phyloP scores from a whole-genome alignment of 257 asterid genomes.

The Rauvolfia tetraphylla region DNA sequence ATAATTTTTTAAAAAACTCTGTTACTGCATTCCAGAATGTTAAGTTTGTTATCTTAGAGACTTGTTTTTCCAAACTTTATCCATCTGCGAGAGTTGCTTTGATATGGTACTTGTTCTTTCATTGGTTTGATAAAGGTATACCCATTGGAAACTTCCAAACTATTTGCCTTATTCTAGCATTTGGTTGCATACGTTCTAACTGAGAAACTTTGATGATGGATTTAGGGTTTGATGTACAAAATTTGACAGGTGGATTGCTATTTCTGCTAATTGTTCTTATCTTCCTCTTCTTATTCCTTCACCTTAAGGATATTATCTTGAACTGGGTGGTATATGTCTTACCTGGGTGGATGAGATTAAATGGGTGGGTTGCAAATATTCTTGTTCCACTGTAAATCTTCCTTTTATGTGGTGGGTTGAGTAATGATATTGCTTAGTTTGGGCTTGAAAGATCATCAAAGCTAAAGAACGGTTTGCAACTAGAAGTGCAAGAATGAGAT shows the following conservation, averaged over 20 bases:
- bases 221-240: background rate
- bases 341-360: background rate
- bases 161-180: background rate
- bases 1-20: background rate
- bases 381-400: background rate
- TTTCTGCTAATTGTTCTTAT: background rate
- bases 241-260: background rate
- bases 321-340: background rate
- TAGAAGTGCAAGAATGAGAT: background rate
- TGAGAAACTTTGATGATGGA: background rate
- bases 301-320: background rate
- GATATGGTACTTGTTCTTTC: background rate
- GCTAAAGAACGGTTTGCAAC: background rate
- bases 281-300: background rate
- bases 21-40: background rate
- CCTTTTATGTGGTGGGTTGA: background rate
- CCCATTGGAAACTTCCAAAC: background rate
- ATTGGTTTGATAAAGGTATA: background rate
- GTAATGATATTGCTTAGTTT: background rate
- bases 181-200: background rate
- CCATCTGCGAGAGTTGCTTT: background rate
- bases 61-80: background rate
- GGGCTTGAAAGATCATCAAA: background rate
- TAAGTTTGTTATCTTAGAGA: background rate
- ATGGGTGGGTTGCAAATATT: background rate